Conservation (phyloP, 169 alveolate species). For the Theileria sp. region DNA sequence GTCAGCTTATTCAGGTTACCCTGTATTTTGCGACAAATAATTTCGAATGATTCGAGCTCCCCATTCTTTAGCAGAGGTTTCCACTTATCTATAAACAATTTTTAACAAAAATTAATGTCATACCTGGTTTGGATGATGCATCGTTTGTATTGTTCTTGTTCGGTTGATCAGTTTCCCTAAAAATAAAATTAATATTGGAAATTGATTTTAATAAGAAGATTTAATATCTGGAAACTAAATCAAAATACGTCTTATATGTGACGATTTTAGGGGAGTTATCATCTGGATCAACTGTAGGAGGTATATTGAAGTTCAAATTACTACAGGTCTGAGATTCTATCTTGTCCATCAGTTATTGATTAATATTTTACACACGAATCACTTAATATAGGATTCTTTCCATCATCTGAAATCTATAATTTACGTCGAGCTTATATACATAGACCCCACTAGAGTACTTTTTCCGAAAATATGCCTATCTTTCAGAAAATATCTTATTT, state of each 20-base stretch:
- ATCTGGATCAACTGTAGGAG: conserved; percentile 23
- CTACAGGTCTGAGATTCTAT: conserved; percentile 39
- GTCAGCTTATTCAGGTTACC: conserved; percentile 85
- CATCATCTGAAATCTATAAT: conserved; percentile 1
- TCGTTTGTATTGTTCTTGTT: neutral
- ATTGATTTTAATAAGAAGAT: neutral
- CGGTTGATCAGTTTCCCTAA: conserved; percentile 18
- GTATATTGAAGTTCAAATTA: conserved; percentile 31
- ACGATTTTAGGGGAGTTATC: neutral
- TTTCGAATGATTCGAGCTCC: conserved; percentile 23
- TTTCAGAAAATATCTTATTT: neutral
- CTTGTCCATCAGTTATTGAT: conserved; percentile 57
- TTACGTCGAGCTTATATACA: neutral
- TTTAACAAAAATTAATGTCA: neutral
- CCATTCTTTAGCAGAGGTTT: conserved; percentile 32
- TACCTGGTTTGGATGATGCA: conserved; percentile 14
- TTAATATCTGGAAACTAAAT: neutral
- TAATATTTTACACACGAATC: conserved; percentile 30
- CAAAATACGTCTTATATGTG: conserved; percentile 11
- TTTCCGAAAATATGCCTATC: neutral
- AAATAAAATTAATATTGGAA: neutral
- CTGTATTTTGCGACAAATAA: conserved; percentile 74
- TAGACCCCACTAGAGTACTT: conserved; percentile 23
- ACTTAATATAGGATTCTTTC: conserved; percentile 28
- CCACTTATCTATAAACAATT: conserved; percentile 37